Evolutionary conservation across 2,329 filamentous ascomycete genomes (phyloP).

Genomic region (Diplodia sapinea): DNA sequence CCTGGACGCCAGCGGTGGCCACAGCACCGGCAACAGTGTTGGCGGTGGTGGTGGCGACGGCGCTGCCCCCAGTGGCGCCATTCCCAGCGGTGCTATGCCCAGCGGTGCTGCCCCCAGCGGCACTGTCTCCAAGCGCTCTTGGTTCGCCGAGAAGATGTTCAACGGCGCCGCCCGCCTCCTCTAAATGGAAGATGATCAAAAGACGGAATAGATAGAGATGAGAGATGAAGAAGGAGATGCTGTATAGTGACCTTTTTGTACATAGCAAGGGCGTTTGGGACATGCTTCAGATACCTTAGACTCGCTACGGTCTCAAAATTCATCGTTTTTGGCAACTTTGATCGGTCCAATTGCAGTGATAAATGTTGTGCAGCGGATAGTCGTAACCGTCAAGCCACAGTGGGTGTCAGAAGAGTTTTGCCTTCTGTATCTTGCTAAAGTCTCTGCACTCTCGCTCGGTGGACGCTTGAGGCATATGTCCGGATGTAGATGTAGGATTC

Average conservation of each 20-base stretch:
- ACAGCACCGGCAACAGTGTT: constrained; percentile 30
- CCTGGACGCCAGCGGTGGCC: constrained; percentile 27
- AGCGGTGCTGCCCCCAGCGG: constrained; percentile 20
- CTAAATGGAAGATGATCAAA: not conserved
- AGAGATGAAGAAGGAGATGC: not conserved
- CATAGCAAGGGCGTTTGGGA: constrained; percentile 16
- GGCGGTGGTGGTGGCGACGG: constrained; percentile 11
- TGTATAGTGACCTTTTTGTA: constrained; percentile 9
- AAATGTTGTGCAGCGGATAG: not conserved
- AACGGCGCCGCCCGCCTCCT: constrained; percentile 21
- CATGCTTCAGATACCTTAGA: constrained; percentile 17
- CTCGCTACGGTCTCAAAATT: not conserved
- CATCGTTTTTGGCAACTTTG: not conserved
- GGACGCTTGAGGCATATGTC: not conserved
- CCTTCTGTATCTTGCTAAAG: not conserved
- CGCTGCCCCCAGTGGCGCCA: not conserved
- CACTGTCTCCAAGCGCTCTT: constrained; percentile 17
- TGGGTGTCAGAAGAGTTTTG: not conserved
- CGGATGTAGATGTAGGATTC: not conserved
- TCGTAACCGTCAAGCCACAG: not conserved
- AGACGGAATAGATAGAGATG: not conserved
- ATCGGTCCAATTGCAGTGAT: not conserved
- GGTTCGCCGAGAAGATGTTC: constrained; percentile 21
- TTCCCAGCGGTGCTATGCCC: constrained; percentile 21
- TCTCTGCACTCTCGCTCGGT: not conserved